Base-by-base conservation (phyloP, 495 filamentous ascomycete genomes). In the Lineolata rhizophorae region DNA sequence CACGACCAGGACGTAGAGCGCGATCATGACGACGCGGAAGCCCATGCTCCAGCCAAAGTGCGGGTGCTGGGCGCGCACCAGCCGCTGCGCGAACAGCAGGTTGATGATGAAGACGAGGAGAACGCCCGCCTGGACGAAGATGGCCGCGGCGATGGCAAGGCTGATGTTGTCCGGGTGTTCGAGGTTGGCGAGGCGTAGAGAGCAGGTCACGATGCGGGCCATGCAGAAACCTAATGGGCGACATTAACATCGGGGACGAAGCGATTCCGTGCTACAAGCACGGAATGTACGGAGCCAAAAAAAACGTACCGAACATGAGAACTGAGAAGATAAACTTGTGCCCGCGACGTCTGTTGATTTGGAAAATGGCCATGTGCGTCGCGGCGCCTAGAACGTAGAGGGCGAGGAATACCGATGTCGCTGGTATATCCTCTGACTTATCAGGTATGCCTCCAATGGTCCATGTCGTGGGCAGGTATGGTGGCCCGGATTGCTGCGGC, bases 41-140 rank as follows among this genome's bases (percentile, higher is more conserved):
- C 6, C 22, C n/a, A n/a, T n/a, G 6, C 6, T 25, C 75, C 75
- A 81, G 19, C 80, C 79, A 29, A 79, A 47, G 2, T 50, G 45
- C 0, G 80, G 83, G 35, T 85, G 75, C 9, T 64, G 64, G 2
- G 72, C 76, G 18, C 83, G 61, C 5, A 85, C 40, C 18, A 91
- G 65, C 18, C 84, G 69, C 47, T 85, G 78, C 0, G 74, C 56
- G 46, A 80, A 76, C 42, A 87, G 57, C 18, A 93, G 53, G 48
- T 93, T 87, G 46, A 79, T 50, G 35, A 92, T 51, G 50, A 76
- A 90, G n/a, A 91, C 52, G 4, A 92, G 42, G 16, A 91, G 42
- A 13, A 82, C 65, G 17, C 83, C 84, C 0, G 76, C 75, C 8
- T 67, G 60, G 17, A 85, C 68, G 39, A 91, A 71, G 35, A 55